Conservation (phyloP, 495 filamentous ascomycete species). For the Penicillium maclennaniae region DNA sequence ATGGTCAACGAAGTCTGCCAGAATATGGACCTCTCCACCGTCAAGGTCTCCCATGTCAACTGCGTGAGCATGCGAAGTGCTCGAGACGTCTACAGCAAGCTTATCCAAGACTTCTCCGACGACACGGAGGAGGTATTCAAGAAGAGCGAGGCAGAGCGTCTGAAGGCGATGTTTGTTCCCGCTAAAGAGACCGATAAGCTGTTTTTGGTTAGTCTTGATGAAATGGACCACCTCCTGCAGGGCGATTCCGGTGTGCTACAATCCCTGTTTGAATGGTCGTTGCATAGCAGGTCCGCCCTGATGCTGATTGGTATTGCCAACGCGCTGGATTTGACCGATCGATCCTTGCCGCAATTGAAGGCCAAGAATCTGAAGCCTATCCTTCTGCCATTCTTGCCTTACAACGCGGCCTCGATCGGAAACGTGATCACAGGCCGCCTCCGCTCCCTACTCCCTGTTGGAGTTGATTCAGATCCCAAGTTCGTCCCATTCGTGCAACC, state of each 20-base stretch:
- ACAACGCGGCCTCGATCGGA: conserved; percentile 84
- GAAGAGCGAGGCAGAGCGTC: conserved; percentile 48
- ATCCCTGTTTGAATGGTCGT: conserved; percentile 88
- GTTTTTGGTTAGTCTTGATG: conserved; percentile 83
- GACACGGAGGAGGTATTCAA: conserved; percentile 53
- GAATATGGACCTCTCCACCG: conserved; percentile 43
- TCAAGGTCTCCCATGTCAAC: conserved; percentile 79
- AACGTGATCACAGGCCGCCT: conserved; percentile 81
- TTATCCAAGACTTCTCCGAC: conserved; percentile 63
- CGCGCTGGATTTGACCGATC: conserved; percentile 90
- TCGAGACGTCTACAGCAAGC: conserved; percentile 71
- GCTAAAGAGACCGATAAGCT: conserved; percentile 44
- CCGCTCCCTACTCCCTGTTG: conserved; percentile 58
- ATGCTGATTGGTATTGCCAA: conserved; percentile 93
- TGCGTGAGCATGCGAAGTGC: conserved; percentile 92
- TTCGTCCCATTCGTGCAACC: conserved; percentile 88
- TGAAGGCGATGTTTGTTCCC: conserved; percentile 64
- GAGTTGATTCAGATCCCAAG: conserved; percentile 46
- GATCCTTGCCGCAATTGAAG: conserved; percentile 91
- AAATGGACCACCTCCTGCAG: conserved; percentile 89
- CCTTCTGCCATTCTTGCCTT: conserved; percentile 88
- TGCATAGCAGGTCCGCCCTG: conserved; percentile 71
- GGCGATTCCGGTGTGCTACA: conserved; percentile 84
- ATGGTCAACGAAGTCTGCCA: conserved; percentile 76
- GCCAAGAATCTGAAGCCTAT: conserved; percentile 85